These are phyloP conservation scores for Backusella macrospora DNA, from an alignment of 192 early-diverging fungal species.

Conservation along the genomic window DNA sequence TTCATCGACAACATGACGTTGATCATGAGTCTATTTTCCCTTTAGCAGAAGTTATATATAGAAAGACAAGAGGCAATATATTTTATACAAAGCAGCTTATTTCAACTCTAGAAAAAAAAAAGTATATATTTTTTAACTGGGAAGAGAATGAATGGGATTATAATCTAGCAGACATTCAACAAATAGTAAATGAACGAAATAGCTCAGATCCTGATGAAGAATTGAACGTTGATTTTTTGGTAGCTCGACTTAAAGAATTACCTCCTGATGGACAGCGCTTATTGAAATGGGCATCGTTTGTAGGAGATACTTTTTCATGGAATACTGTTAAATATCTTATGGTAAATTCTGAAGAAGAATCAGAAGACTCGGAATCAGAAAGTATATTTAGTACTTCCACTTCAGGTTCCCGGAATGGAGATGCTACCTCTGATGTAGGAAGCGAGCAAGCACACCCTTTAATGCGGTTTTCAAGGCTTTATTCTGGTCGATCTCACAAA, in stretches of 20 bases:
- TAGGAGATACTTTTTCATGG: constrained; percentile 42
- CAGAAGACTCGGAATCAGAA: constrained; percentile 26
- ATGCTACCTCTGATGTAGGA: neutral
- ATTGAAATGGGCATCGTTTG: constrained; percentile 40
- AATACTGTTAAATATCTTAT: constrained; percentile 33
- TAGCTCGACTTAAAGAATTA: constrained; percentile 26
- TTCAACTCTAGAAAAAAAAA: constrained; percentile 28
- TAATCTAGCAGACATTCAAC: constrained; percentile 28
- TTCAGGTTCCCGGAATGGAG: neutral
- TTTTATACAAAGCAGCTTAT: constrained; percentile 36
- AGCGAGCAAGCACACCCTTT: constrained; percentile 1
- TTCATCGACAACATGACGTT: constrained; percentile 17
- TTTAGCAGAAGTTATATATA: constrained; percentile 30
- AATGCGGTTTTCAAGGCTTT: constrained; percentile 3
- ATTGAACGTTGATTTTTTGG: constrained; percentile 27
- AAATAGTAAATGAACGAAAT: constrained; percentile 14
- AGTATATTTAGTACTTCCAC: neutral
- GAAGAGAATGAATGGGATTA: constrained; percentile 39
- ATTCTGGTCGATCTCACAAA: neutral
- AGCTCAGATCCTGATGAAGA: constrained; percentile 21
- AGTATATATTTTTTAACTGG: constrained; percentile 42
- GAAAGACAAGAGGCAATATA: constrained; percentile 34
- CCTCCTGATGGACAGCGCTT: constrained; percentile 33
- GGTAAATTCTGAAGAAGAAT: constrained; percentile 25
- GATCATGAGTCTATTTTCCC: constrained; percentile 24